A percentile compares a stretch with the other conserved stretches of the same genome.
phyloP scores from a whole-genome alignment of 2,329 filamentous ascomycete species.

The Neocatenulostroma microsporum region DNA sequence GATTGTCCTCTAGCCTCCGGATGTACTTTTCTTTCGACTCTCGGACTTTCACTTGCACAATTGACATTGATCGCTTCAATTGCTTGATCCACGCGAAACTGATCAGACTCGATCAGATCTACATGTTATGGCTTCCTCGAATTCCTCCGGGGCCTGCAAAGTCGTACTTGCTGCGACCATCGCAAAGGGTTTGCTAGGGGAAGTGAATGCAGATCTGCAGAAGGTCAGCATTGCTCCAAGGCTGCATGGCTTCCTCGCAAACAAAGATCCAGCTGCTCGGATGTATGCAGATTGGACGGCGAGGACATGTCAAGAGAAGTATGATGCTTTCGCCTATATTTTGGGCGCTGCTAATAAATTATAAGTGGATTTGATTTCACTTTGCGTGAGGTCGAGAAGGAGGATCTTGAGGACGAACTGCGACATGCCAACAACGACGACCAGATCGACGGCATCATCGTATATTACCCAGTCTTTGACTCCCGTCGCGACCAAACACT shows the following conservation, averaged over 20 bases:
- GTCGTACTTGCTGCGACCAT: conserved; percentile 84
- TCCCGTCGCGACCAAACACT: conserved; percentile 86
- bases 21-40: too few species aligned
- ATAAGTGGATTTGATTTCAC: conserved; percentile 74
- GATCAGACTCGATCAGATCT: too few species aligned
- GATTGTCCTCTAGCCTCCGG: too few species aligned
- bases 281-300: conserved; percentile 97
- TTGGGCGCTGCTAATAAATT: too few species aligned
- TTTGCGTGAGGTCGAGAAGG: conserved; percentile 74
- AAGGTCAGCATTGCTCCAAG: conserved; percentile 66
- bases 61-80: too few species aligned
- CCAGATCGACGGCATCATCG: conserved; percentile 77
- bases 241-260: conserved; percentile 86
- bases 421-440: conserved; percentile 74
- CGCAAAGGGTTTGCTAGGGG: conserved; percentile 68
- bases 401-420: conserved; percentile 82
- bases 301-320: conserved; percentile 96
- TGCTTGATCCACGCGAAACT: too few species aligned
- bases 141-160: conserved; percentile 71
- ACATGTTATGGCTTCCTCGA: too few species aligned
- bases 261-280: conserved; percentile 78
- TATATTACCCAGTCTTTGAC: conserved; percentile 98
- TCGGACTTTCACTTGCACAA: too few species aligned
- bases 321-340: too few species aligned
- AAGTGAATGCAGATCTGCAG: conserved; percentile 68